These are phyloP conservation scores for Phytophthora hybrid DNA, from an alignment of 352 stramenopile genomes.

Conservation along the genomic window DNA sequence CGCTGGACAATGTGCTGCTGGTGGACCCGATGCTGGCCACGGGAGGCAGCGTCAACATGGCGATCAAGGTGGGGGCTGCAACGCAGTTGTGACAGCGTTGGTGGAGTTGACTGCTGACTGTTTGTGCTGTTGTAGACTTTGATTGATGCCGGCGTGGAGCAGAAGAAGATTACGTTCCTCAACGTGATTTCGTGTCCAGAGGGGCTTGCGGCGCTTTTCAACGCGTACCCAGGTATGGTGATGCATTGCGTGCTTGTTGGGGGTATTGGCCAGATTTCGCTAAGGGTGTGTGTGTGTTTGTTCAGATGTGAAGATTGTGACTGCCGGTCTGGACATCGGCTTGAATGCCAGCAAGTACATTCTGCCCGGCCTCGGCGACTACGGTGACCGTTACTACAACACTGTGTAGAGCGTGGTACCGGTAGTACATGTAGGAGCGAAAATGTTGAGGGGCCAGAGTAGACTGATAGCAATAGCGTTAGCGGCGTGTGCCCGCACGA, in stretches of 20 bases:
- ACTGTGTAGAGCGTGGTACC: conserved; percentile 44
- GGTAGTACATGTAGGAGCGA: background rate
- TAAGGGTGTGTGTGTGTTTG: background rate
- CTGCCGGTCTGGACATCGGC: conserved; percentile 79
- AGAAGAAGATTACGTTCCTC: conserved; percentile 94
- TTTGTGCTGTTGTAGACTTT: conserved; percentile 60
- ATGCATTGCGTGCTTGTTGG: background rate
- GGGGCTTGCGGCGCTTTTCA: conserved; percentile 84
- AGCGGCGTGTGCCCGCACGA: conserved; percentile 1
- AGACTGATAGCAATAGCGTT: conserved; percentile 12
- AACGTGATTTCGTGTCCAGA: conserved; percentile 96
- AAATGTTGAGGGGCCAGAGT: background rate
- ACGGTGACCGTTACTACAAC: conserved; percentile 95
- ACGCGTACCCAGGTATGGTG: conserved; percentile 70
- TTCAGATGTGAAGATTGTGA: conserved; percentile 77
- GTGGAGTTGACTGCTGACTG: conserved; percentile 5
- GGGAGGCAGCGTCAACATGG: conserved; percentile 88
- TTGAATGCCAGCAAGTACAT: conserved; percentile 97
- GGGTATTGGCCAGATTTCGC: background rate
- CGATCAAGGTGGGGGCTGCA: conserved; percentile 79
- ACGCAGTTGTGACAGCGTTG: background rate
- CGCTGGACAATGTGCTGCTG: conserved; percentile 91
- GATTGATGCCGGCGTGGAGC: conserved; percentile 82
- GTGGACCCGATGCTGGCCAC: conserved; percentile 98
- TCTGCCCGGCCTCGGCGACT: conserved; percentile 96